A percentile compares a stretch with the other conserved stretches of the same genome.
Conservation (phyloP, 2,329 filamentous ascomycete species). For the Sporothrix inflata region DNA sequence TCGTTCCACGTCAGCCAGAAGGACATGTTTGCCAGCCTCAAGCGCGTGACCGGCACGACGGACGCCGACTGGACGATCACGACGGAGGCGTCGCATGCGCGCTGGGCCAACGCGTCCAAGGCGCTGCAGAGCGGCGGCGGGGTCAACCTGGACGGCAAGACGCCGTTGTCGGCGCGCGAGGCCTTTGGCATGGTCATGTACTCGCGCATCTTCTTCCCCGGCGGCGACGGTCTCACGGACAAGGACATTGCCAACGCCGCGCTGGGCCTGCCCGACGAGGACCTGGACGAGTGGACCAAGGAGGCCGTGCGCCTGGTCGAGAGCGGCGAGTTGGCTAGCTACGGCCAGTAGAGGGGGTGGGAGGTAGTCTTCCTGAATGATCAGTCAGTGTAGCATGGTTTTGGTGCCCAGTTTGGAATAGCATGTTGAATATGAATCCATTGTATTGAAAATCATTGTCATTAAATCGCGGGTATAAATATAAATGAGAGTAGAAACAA, state of each 20-base stretch:
- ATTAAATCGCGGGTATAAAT: neutral
- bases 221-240: slow-evolving; percentile 55
- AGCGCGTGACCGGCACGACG: slow-evolving; percentile 59
- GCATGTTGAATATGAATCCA: neutral
- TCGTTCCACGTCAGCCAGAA: slow-evolving; percentile 64
- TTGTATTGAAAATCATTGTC: neutral
- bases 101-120: slow-evolving; percentile 53
- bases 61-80: slow-evolving; percentile 64
- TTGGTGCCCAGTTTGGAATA: neutral
- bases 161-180: slow-evolving; percentile 42
- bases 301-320: slow-evolving; percentile 28
- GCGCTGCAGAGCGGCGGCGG: slow-evolving; percentile 39
- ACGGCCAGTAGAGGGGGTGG: slow-evolving; percentile 22
- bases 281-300: slow-evolving; percentile 34
- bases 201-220: slow-evolving; percentile 55
- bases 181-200: slow-evolving; percentile 60
- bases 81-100: slow-evolving; percentile 50
- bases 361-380: neutral
- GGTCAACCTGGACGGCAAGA: slow-evolving; percentile 36
- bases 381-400: neutral
- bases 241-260: slow-evolving; percentile 38
- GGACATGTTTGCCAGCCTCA: slow-evolving; percentile 66
- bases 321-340: slow-evolving; percentile 12
- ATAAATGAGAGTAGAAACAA: neutral
- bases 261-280: slow-evolving; percentile 51